Evolutionary conservation across 2,329 filamentous ascomycete species (phyloP), one percentile per base, ranked within the genome.

Genomic region (Metarhizium robertsii): DNA sequence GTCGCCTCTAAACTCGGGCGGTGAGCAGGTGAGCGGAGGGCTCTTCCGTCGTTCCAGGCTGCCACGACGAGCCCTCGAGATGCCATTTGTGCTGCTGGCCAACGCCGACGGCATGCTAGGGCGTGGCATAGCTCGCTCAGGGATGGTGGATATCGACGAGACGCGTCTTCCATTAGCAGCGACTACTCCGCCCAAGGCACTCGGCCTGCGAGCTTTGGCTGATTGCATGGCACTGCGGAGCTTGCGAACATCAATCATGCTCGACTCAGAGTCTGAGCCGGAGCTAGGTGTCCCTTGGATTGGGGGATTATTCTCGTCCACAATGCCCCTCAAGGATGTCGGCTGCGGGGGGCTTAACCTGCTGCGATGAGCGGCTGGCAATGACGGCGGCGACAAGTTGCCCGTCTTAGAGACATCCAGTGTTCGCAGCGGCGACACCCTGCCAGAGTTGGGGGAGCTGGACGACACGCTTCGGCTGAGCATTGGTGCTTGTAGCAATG

Each of bases 381-480:
- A 67, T 25, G 70, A 66, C 47, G 73, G 73, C 25, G 77, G 75
- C 53, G 77, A 77, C 62, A 76, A 67, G 67, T 77, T 76, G 62
- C 80, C 80, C 64, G 73, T 68, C 65, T 76, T 76, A 58, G 72
- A 69, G 55, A 76, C 69, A 61, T 80, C 76, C 18, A 83, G 67
- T 34, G 75, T 73, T 59, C 78, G 75, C 56, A 83, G 64, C 14
- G 79, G 78, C 2, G 79, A 79, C 5, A 66, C 61, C 47, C 64
- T 64, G 29, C 64, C 62, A 2, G 61, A 48, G 3, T 66, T 63
- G 2, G 69, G 66, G 3, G 70, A 67, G 50, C 60, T 60, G 3
- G 82, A 81, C 25, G 81, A 78, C 43, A 84, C 70, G 52, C 78
- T 78, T 30, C 81, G 74, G n/a, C 79, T 79, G 57, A 85, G 71